phyloP scores from a whole-genome alignment of 306 rosid genomes.

The Casuarina equisetifolia region DNA sequence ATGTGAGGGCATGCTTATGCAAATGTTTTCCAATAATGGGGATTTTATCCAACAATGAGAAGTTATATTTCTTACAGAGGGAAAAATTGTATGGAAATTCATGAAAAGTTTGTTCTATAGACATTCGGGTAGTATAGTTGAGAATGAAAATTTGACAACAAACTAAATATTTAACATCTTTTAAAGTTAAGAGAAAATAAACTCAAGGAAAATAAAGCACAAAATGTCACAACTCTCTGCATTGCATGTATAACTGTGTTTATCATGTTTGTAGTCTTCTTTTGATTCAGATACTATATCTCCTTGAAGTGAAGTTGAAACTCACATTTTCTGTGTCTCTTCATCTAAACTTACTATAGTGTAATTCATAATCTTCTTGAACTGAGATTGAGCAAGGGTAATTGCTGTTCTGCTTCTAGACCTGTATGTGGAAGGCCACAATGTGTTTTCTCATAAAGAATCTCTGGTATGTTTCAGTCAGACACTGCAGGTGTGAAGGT shows the following conservation, averaged over 20 bases:
- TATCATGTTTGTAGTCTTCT: neutral
- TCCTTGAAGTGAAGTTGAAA: neutral
- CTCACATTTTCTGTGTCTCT: neutral
- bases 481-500: conserved; percentile 55
- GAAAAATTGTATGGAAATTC: too few relatives aligned
- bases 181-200: too few relatives aligned
- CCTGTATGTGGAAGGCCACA: conserved; percentile 7
- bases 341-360: neutral
- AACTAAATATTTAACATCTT: too few relatives aligned
- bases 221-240: neutral
- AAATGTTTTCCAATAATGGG: too few relatives aligned
- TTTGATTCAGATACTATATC: neutral
- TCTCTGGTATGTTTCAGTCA: conserved; percentile 38
- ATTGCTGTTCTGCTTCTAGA: neutral
- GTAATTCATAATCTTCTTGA: neutral
- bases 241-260: neutral
- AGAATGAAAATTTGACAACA: too few relatives aligned
- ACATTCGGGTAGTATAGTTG: too few relatives aligned
- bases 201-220: too few relatives aligned
- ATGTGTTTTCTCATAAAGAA: conserved; percentile 19
- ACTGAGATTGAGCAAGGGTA: neutral
- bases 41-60: too few relatives aligned
- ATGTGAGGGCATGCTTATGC: too few relatives aligned
- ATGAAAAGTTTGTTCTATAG: too few relatives aligned
- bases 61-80: too few relatives aligned